These are phyloP conservation scores for Ogataea nitratoaversa DNA, from an alignment of 805 yeast species.

Conservation along the genomic window DNA sequence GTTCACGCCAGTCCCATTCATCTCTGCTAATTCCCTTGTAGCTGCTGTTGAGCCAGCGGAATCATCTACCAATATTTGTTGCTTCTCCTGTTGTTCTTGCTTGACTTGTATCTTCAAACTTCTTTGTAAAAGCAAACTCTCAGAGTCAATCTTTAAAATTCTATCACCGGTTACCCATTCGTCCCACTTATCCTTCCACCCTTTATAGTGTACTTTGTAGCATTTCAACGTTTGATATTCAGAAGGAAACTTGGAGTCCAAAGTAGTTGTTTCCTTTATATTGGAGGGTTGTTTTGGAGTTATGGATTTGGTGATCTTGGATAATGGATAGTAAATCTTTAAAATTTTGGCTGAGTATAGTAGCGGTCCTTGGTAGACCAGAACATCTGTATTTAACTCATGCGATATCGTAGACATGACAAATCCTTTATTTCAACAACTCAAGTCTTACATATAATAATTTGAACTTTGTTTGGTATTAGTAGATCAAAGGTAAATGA, in stretches of 20 bases:
- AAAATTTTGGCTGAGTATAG: slow-evolving; percentile 83
- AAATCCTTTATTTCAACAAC: no score
- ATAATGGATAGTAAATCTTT: slow-evolving; percentile 55
- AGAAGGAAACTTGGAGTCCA: slow-evolving; percentile 20
- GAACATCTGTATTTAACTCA: slow-evolving; percentile 35
- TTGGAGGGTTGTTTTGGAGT: slow-evolving; percentile 17
- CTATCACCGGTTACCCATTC: slow-evolving; percentile 85
- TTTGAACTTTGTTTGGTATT: no score
- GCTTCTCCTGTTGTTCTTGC: slow-evolving; percentile 10
- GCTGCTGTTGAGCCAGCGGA: neutral
- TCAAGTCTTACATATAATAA: no score
- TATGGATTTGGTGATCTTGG: slow-evolving; percentile 33
- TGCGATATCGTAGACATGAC: slow-evolving; percentile 1
- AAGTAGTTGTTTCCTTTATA: neutral
- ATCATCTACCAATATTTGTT: slow-evolving; percentile 6
- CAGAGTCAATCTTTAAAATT: slow-evolving; percentile 63
- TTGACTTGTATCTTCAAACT: slow-evolving; percentile 41
- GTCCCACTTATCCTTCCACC: slow-evolving; percentile 96
- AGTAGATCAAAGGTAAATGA: no score
- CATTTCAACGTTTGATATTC: slow-evolving; percentile 12
- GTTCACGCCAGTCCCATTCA: neutral
- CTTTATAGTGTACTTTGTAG: slow-evolving; percentile 82
- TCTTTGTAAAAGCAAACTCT: slow-evolving; percentile 60
- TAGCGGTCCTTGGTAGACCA: slow-evolving; percentile 89
- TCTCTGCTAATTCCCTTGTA: neutral